These are phyloP conservation scores for Phytophthora vignae DNA, from an alignment of 352 stramenopile species.

Conservation along the genomic window DNA sequence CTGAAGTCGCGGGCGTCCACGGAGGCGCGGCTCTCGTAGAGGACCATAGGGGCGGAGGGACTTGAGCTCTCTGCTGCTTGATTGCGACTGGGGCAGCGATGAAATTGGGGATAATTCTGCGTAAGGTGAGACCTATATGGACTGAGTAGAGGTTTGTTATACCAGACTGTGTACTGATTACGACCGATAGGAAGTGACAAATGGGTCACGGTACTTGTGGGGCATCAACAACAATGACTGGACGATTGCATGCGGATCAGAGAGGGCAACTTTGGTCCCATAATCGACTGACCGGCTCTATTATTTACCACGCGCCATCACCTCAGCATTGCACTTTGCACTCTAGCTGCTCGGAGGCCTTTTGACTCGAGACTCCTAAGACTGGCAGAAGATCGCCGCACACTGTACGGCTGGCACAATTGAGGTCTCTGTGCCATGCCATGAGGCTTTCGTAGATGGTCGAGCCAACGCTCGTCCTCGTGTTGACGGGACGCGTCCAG, in stretches of 20 bases:
- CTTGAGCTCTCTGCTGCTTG: neutral
- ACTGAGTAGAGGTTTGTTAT: neutral
- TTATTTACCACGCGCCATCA: neutral
- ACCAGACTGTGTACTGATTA: neutral
- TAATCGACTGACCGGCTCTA: neutral
- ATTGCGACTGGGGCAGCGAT: constrained; percentile 20
- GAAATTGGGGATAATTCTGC: neutral
- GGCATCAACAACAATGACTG: neutral
- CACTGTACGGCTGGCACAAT: no score
- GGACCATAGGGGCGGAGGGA: neutral
- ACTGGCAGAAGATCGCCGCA: no score
- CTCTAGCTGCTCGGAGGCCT: no score
- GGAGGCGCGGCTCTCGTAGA: constrained; percentile 7
- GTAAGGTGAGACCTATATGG: neutral
- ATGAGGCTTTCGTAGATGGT: no score
- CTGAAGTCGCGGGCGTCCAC: neutral
- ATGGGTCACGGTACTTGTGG: neutral
- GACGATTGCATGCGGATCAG: constrained; percentile 2
- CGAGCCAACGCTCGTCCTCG: no score
- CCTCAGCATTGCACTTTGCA: no score
- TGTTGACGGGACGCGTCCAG: no score
- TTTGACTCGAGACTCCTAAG: no score
- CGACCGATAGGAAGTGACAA: neutral
- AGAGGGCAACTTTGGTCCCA: neutral
- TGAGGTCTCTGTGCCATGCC: no score